A percentile compares a stretch with the other conserved stretches of the same genome.
These are phyloP conservation scores for Fusarium sp. DNA, from an alignment of 2,329 filamentous ascomycete species.

Conservation along the genomic window DNA sequence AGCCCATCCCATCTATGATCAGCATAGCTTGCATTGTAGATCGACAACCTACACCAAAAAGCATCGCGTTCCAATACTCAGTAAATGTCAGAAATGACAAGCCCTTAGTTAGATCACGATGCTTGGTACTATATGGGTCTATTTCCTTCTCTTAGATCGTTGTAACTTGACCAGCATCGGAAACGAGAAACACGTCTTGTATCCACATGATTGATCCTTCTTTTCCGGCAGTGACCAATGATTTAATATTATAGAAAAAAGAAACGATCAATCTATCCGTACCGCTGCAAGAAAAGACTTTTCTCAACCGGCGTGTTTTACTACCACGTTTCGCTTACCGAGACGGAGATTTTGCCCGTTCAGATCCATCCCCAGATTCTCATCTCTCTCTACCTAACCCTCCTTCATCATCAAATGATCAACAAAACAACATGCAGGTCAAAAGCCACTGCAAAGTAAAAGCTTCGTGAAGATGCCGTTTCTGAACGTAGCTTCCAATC, in stretches of 20 bases:
- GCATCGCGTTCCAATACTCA: neutral
- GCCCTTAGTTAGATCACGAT: constrained; percentile 7
- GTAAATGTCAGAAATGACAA: constrained; percentile 18
- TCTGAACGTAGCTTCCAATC: constrained; percentile 6
- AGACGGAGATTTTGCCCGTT: neutral
- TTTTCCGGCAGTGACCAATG: constrained; percentile 26
- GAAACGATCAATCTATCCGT: constrained; percentile 7
- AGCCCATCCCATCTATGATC: constrained; percentile 1
- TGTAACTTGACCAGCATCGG: constrained; percentile 21
- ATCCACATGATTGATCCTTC: constrained; percentile 33
- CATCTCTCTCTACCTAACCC: neutral
- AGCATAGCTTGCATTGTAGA: neutral
- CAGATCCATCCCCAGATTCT: constrained; percentile 23
- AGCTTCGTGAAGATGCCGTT: constrained; percentile 14
- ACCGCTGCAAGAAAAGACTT: constrained; percentile 12
- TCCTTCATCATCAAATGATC: constrained; percentile 23
- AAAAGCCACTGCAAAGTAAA: constrained; percentile 7
- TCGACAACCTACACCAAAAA: neutral
- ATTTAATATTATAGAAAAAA: constrained; percentile 20
- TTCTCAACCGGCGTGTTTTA: constrained; percentile 20
- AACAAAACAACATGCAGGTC: constrained; percentile 4
- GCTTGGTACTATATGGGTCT: constrained; percentile 6
- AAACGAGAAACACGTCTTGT: constrained; percentile 17
- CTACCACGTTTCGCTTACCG: constrained; percentile 15
- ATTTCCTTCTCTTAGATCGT: constrained; percentile 1